A percentile compares a stretch with the other conserved stretches of the same genome.
These are phyloP conservation scores for Colletotrichum destructivum DNA, from an alignment of 2,329 filamentous ascomycete genomes.

Conservation along the genomic window DNA sequence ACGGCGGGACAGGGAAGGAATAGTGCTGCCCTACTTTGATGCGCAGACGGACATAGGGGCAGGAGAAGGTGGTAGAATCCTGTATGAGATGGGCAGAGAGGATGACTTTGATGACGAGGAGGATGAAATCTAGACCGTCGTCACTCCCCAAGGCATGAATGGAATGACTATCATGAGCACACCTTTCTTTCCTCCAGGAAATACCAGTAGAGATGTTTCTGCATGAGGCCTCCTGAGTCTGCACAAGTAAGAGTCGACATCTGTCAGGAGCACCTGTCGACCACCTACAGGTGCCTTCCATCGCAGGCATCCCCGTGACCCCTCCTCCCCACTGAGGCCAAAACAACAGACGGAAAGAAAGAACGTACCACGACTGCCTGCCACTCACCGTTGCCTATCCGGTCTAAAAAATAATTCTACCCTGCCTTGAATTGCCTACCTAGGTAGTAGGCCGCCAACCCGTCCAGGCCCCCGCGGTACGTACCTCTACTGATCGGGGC, in stretches of 20 bases:
- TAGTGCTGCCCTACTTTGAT: slow-evolving; percentile 96
- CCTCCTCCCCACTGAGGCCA: slow-evolving; percentile 30
- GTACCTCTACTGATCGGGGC: slow-evolving; percentile 29
- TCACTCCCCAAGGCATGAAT: not conserved
- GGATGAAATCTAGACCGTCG: slow-evolving; percentile 79
- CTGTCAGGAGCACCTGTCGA: not conserved
- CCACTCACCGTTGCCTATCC: no score
- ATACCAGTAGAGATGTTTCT: not conserved
- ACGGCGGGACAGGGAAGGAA: slow-evolving; percentile 85
- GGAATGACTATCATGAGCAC: not conserved
- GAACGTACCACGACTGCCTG: slow-evolving; percentile 15
- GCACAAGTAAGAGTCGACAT: not conserved
- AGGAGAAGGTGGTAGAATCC: slow-evolving; percentile 90
- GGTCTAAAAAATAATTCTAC: not conserved
- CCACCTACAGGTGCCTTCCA: not conserved
- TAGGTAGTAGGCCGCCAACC: not conserved
- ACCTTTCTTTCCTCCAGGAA: not conserved
- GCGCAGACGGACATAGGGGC: slow-evolving; percentile 85
- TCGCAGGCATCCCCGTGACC: not conserved
- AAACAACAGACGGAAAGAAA: slow-evolving; percentile 10
- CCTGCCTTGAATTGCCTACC: slow-evolving; percentile 1
- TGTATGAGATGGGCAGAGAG: slow-evolving; percentile 97
- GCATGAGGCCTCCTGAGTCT: not conserved
- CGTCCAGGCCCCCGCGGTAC: slow-evolving; percentile 24
- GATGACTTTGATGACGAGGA: slow-evolving; percentile 98